Evolutionary conservation across 2,329 filamentous ascomycete genomes (phyloP).

Genomic region (Alternaria sp.): DNA sequence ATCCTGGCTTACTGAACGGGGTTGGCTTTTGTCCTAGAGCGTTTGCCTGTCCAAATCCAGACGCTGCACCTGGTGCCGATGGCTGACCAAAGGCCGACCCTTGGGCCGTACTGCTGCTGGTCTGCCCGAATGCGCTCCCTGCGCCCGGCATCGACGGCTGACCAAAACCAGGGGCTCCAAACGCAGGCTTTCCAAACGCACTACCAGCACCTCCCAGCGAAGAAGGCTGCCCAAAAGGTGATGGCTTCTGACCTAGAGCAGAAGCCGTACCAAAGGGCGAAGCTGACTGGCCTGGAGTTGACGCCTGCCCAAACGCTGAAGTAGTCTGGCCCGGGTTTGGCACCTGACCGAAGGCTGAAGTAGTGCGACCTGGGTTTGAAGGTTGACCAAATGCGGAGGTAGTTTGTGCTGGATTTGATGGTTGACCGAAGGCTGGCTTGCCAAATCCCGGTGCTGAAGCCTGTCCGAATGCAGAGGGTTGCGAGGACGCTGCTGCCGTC

Average conservation of each 20-base stretch:
- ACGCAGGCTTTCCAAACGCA: constrained; percentile 54
- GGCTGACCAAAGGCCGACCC: constrained; percentile 49
- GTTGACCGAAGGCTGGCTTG: constrained; percentile 53
- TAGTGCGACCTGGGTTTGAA: constrained; percentile 14
- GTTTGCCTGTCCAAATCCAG: constrained; percentile 47
- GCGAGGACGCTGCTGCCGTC: constrained; percentile 26
- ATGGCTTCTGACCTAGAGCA: constrained; percentile 30
- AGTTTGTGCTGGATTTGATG: constrained; percentile 39
- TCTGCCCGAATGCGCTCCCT: constrained; percentile 34
- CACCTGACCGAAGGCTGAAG: constrained; percentile 54
- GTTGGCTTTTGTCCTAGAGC: constrained; percentile 37
- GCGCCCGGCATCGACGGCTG: constrained; percentile 47
- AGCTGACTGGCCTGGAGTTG: constrained; percentile 29
- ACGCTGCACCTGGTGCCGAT: constrained; percentile 39
- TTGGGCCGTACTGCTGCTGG: constrained; percentile 25
- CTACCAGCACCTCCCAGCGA: constrained; percentile 33
- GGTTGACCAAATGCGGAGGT: constrained; percentile 34
- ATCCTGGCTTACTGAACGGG: constrained; percentile 56
- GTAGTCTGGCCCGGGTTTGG: constrained; percentile 28
- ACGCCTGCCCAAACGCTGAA: constrained; percentile 53
- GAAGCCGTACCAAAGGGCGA: constrained; percentile 55
- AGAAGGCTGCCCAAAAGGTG: constrained; percentile 46
- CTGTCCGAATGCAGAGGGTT: constrained; percentile 48
- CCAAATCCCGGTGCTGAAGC: constrained; percentile 49
- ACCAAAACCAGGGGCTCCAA: constrained; percentile 49